Percentiles rank a stretch among this genome's conserved stretches.
phyloP scores from a whole-genome alignment of 805 yeast species.

The Ogataea nonfermentans region DNA sequence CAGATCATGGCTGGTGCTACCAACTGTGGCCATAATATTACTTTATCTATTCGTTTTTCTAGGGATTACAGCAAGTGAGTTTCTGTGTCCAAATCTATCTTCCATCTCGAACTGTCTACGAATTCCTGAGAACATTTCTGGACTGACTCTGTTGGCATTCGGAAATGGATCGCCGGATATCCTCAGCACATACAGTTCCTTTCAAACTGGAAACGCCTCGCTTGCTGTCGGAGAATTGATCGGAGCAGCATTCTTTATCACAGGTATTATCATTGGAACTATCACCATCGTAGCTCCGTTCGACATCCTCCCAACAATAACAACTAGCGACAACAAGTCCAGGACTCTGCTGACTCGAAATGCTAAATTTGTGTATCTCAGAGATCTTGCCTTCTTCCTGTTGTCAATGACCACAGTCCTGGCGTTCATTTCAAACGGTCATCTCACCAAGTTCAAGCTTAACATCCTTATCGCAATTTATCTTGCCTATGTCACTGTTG shows the following conservation, averaged over 20 bases:
- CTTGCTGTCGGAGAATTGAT: conserved; percentile 88
- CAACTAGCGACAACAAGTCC: conserved; percentile 11
- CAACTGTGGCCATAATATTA: conserved; percentile 20
- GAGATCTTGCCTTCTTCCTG: conserved; percentile 64
- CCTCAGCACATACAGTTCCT: conserved; percentile 78
- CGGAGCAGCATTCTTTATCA: conserved; percentile 84
- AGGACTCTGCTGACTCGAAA: conserved; percentile 28
- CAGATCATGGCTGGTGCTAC: conserved; percentile 23
- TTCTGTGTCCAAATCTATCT: conserved; percentile 76
- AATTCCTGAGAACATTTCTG: conserved; percentile 79
- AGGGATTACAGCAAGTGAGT: conserved; percentile 83
- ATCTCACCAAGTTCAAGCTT: conserved; percentile 54
- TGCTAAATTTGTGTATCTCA: conserved; percentile 44
- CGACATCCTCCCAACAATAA: conserved; percentile 37
- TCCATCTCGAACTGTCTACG: conserved; percentile 61
- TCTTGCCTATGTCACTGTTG: conserved; percentile 54
- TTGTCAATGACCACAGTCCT: conserved; percentile 49
- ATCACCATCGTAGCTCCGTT: conserved; percentile 72
- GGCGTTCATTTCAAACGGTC: conserved; percentile 48
- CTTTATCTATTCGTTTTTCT: conserved; percentile 56
- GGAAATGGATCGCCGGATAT: conserved; percentile 96
- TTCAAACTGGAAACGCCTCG: conserved; percentile 62
- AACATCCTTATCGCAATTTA: conserved; percentile 55
- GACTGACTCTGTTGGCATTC: conserved; percentile 82
- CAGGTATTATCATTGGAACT: conserved; percentile 75